Conservation (phyloP, 345 rosid genomes). For the Eucalyptus melliodora region DNA sequence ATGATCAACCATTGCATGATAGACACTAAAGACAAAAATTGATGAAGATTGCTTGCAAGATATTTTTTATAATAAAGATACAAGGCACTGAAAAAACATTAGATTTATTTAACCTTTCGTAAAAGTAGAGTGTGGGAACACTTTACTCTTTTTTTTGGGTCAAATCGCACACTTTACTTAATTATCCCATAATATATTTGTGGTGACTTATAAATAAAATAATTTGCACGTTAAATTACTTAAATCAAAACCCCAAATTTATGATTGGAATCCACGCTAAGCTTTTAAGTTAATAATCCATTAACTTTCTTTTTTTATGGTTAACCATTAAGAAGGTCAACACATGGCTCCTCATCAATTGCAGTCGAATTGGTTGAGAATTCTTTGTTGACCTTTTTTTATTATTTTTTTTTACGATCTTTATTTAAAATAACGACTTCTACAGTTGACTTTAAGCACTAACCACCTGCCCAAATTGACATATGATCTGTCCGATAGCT, state of each 20-base stretch:
- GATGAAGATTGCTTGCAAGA: background rate
- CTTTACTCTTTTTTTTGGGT: too few relatives aligned
- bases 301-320: too few relatives aligned
- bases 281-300: too few relatives aligned
- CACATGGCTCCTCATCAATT: background rate
- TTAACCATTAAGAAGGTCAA: too few relatives aligned
- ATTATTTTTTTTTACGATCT: background rate
- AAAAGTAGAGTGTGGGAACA: too few relatives aligned
- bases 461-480: background rate
- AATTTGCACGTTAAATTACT: too few relatives aligned
- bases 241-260: background rate
- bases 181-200: too few relatives aligned
- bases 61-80: too few relatives aligned
- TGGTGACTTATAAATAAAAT: too few relatives aligned
- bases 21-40: background rate
- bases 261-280: background rate
- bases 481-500: background rate
- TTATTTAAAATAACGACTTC: background rate
- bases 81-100: fast-evolving
- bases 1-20: too few relatives aligned
- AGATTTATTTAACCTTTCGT: fast-evolving
- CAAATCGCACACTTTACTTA: too few relatives aligned
- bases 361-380: background rate
- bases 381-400: background rate
- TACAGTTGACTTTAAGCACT: background rate